These are phyloP conservation scores for Torrubiellomyces zombiae DNA, from an alignment of 2,329 filamentous ascomycete genomes.

Conservation along the genomic window DNA sequence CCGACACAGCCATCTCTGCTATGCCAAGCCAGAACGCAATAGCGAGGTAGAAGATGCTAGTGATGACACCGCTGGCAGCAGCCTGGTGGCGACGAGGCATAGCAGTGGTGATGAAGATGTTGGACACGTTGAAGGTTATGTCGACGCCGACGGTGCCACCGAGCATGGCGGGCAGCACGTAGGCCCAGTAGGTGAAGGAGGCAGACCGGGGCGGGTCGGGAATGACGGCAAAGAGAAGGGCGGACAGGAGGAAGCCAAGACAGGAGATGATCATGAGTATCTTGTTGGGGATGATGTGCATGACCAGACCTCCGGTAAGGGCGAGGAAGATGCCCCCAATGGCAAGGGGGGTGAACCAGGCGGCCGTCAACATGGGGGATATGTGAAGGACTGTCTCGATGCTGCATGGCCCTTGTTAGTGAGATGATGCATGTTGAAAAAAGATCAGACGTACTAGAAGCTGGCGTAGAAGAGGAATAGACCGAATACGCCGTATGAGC, in stretches of 20 bases:
- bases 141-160: conserved; percentile 58
- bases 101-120: conserved; percentile 61
- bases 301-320: conserved; percentile 44
- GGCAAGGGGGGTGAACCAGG: conserved; percentile 53
- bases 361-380: conserved; percentile 45
- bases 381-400: conserved; percentile 42
- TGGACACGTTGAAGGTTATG: conserved; percentile 58
- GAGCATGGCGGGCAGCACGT: conserved; percentile 54
- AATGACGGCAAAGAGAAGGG: conserved; percentile 47
- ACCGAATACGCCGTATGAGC: conserved; percentile 51
- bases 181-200: conserved; percentile 46
- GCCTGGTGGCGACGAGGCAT: conserved; percentile 52
- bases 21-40: conserved; percentile 58
- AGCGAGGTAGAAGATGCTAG: conserved; percentile 53
- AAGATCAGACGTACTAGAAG: conserved; percentile 35
- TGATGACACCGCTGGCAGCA: conserved; percentile 54
- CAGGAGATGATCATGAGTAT: conserved; percentile 46
- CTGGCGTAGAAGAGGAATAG: conserved; percentile 55
- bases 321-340: conserved; percentile 51
- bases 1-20: conserved; percentile 44
- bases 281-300: conserved; percentile 48
- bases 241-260: conserved; percentile 38
- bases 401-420: conserved; percentile 19
- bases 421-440: not conserved
- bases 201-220: conserved; percentile 28